These are phyloP conservation scores for Dendrothele bispora DNA, from an alignment of 768 basidiomycete genomes.

Conservation along the genomic window DNA sequence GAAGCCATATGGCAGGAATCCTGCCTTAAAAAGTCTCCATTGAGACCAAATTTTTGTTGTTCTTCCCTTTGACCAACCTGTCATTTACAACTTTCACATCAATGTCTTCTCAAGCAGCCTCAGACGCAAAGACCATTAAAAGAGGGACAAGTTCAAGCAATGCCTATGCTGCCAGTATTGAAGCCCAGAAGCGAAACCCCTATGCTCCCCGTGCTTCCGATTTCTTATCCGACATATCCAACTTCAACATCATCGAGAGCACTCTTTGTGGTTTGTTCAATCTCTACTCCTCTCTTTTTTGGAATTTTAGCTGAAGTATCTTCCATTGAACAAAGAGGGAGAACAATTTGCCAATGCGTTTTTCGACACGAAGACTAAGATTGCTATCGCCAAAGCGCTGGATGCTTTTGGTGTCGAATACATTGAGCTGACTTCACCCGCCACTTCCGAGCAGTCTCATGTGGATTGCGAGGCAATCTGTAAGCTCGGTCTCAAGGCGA, in stretches of 20 bases:
- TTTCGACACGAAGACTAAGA: conserved; percentile 99
- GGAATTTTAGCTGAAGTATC: conserved; percentile 12
- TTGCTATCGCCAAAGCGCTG: conserved; percentile 95
- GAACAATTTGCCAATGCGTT: conserved; percentile 99
- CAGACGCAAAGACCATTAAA: too few relatives aligned
- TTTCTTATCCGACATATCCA: too few relatives aligned
- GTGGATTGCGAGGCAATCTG: conserved; percentile 96
- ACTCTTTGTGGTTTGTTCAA: conserved; percentile 93
- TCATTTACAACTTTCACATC: too few relatives aligned
- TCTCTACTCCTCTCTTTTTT: too few relatives aligned
- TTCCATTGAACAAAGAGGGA: conserved; percentile 64
- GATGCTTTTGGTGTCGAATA: conserved; percentile 99
- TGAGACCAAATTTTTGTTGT: too few relatives aligned
- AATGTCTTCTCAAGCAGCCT: too few relatives aligned
- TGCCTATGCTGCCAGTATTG: conserved; percentile 27
- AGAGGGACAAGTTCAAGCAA: too few relatives aligned
- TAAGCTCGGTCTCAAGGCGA: too few relatives aligned
- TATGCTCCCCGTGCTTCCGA: conserved; percentile 91
- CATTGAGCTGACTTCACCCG: conserved; percentile 97
- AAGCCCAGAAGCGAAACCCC: conserved; percentile 59
- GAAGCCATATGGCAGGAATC: too few relatives aligned
- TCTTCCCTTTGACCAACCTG: too few relatives aligned
- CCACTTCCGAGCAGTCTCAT: conserved; percentile 93
- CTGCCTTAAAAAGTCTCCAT: too few relatives aligned
- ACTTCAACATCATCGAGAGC: conserved; percentile 96